These are phyloP conservation scores for Solanum infundibuliforme DNA, from an alignment of 257 asterid genomes.

Conservation along the genomic window DNA sequence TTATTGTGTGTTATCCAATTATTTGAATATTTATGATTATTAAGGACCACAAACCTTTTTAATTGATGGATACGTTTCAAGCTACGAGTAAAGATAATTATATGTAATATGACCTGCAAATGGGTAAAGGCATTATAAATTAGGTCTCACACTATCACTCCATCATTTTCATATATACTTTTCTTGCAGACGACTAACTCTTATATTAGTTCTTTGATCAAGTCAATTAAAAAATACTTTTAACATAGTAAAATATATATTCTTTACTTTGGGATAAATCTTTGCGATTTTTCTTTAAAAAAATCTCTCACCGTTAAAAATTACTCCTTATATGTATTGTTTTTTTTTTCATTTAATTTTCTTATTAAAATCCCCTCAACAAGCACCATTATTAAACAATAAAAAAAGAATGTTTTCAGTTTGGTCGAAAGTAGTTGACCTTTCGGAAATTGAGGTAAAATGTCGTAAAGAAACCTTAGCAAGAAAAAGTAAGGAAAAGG, in stretches of 20 bases:
- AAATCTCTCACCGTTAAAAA: neutral
- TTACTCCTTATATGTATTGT: neutral
- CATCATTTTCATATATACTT: neutral
- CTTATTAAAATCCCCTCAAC: neutral
- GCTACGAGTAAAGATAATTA: neutral
- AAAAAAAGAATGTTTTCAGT: neutral
- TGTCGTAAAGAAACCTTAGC: neutral
- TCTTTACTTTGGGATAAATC: too few relatives aligned
- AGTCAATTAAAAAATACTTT: neutral
- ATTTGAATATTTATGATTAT: neutral
- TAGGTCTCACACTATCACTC: neutral
- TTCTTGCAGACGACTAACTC: neutral
- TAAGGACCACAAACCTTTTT: neutral
- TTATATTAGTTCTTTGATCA: neutral
- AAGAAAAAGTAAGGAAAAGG: neutral
- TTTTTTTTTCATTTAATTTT: neutral
- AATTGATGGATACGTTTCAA: neutral
- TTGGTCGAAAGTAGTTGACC: neutral
- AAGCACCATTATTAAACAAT: neutral
- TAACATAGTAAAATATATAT: too few relatives aligned
- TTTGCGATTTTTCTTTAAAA: too few relatives aligned
- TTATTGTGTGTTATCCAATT: neutral
- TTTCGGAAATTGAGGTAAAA: neutral
- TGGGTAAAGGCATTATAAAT: neutral
- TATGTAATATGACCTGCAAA: fast-evolving